Evolutionary conservation across 805 yeast species (phyloP), one percentile per base, ranked within the genome.

Genomic region (Tetrapisispora arboricola): DNA sequence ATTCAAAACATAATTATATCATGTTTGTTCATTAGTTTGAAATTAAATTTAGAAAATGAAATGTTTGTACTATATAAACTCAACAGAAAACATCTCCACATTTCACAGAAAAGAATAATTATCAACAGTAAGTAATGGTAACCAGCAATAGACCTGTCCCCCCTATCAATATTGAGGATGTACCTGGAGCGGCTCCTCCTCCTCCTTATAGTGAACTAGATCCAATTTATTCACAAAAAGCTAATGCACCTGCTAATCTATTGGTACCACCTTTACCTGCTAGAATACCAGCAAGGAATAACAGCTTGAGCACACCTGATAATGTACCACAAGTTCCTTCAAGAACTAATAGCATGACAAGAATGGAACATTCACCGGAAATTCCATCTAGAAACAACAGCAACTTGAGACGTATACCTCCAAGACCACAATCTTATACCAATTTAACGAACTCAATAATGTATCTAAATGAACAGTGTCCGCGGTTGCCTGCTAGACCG

Each of bases 161-260:
- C 7, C 13, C 30, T 7, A 28, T 39, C 8, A 20, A 22, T 33
- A 28, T 39, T 13, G 38, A 38, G 11, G 38, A 38, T 4, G 8
- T 24, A 12, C 12, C 24, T 8, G 4, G 8, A 17, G 12, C 19
- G n/a, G 28, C 26, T 8, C 49, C 51, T 19, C 53, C 51, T 19
- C 53, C 51, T 1, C 45, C 49, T 16, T 50, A 47, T 33, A 39
- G 38, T 32, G 51, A 44, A 31, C 30, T 32, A 19, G 45, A 46
- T 32, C 32, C 38, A 9, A 16, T 35, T 8, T 18, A 38, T 12
- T 1, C 8, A 10, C 18, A 27, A 3, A 20, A 18, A 17, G 10
- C 9, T 18, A 18, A 12, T 30, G 18, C n/a, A 3, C 2, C 7
- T 4, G 12, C 27, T 15, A 37, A 32, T 2, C 24, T 30, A 3